phyloP scores from a whole-genome alignment of 768 basidiomycete genomes.

The Mycena rosella region DNA sequence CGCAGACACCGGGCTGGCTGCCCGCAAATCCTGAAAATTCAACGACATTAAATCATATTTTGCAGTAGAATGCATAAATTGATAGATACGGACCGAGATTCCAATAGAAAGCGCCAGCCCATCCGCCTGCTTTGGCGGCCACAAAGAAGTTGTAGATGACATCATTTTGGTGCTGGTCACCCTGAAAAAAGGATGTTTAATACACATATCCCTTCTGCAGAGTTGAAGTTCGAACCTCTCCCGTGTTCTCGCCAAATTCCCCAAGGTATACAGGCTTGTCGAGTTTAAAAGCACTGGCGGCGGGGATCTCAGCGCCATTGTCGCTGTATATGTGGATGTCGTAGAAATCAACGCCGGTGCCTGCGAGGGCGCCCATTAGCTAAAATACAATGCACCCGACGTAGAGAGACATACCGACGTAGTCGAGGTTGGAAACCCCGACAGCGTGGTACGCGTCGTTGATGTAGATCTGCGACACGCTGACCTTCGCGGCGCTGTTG shows the following conservation, averaged over 20 bases:
- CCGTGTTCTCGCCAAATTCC: constrained; percentile 2
- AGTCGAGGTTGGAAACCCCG: constrained; percentile 4
- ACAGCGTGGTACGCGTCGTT: constrained; percentile 4
- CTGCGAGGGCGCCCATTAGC: constrained; percentile 1
- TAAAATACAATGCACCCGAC: constrained; percentile 1
- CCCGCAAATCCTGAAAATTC: constrained; percentile 2
- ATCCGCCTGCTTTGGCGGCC: constrained; percentile 4
- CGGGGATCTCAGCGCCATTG: constrained; percentile 6
- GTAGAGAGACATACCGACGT: constrained; percentile 1
- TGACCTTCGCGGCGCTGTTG: constrained; percentile 4
- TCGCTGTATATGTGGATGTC: constrained; percentile 9
- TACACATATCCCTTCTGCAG: constrained; percentile 2
- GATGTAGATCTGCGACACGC: constrained; percentile 9
- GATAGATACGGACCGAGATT: constrained; percentile 6
- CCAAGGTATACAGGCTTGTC: constrained; percentile 5
- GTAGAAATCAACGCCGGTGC: constrained; percentile 6
- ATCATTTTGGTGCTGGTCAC: constrained; percentile 6
- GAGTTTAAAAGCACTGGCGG: constrained; percentile 2
- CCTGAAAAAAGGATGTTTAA: constrained; percentile 8
- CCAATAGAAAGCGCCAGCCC: constrained; percentile 9
- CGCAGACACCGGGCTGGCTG: constrained; percentile 6
- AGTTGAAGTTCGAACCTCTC: constrained; percentile 8
- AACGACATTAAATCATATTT: constrained; percentile 2
- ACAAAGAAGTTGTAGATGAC: constrained; percentile 6
- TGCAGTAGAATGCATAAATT: constrained; percentile 2